Evolutionary conservation across 2,329 filamentous ascomycete species (phyloP), one percentile per base, ranked within the genome.

Genomic region (Rhytidhysteron rufulum): DNA sequence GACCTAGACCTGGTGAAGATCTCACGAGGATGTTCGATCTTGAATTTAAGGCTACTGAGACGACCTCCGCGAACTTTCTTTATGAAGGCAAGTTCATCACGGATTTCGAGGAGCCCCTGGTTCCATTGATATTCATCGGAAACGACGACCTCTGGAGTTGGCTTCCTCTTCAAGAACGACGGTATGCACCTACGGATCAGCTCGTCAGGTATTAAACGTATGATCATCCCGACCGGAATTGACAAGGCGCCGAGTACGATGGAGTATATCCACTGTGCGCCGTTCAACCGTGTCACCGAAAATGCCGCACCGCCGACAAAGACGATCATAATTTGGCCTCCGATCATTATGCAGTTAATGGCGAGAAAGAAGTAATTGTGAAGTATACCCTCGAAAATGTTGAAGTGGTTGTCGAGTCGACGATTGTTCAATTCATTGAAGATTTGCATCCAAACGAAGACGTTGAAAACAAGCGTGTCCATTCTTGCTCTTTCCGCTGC

Each of bases 391-490:
- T 96, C 91, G 45, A 97, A 91, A 47, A 97, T 89, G 68, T 97
- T 97, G 75, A 95, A 90, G 40, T 82, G 79, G 68, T 97, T 97
- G 65, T 97, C 91, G 40, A 97, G 75, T 10, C 91, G 88, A 43
- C 91, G 88, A 69, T 95, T 95, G 72, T 97, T 97, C 78, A 94
- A 87, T 61, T 95, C 86, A 68, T 97, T 97, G 73, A 97, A 97
- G 54, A 97, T 94, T 57, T 97, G 91, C 90, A 97, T 96, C 91
- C 91, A 97, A 39, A 96, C 91, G 61, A 97, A 97, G 0, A 88
- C 93, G 72, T 97, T 97, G 77, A 97, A 97, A 6, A 97, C 86
- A 34, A 97, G 76, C 3, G 89, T 94, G 41, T 82, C 73, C 44
- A 94, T 74, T 11, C 66, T 59, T 6, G 77, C 61, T 24, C 70